phyloP scores from a whole-genome alignment of 768 basidiomycete species.

The Hericium coralloides region DNA sequence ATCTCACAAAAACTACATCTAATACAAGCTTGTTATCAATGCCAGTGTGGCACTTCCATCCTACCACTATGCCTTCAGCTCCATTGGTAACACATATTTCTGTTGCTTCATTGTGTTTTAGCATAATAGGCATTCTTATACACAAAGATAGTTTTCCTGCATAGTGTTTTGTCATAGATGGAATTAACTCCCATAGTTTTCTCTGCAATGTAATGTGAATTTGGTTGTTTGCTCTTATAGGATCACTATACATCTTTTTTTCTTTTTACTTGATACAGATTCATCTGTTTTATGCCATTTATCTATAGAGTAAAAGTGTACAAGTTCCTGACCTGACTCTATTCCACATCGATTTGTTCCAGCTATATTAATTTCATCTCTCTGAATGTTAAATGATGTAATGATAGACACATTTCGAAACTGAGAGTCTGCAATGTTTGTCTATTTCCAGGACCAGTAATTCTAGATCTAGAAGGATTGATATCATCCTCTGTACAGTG shows the following conservation, averaged over 20 bases:
- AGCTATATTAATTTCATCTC: slow-evolving; percentile 27
- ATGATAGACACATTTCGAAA: slow-evolving; percentile 31
- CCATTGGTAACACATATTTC: slow-evolving; percentile 18
- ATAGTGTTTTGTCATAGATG: slow-evolving; percentile 7
- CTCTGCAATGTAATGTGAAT: not conserved
- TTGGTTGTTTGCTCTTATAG: not conserved
- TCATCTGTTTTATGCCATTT: not conserved
- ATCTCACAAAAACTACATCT: slow-evolving; percentile 10
- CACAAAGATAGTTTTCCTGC: slow-evolving; percentile 15
- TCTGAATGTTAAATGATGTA: no score
- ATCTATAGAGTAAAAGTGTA: slow-evolving; percentile 20
- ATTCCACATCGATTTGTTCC: slow-evolving; percentile 24
- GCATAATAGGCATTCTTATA: slow-evolving; percentile 16
- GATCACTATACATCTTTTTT: not conserved
- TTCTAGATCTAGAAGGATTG: slow-evolving; percentile 20
- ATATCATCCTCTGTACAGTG: slow-evolving; percentile 31
- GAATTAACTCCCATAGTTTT: slow-evolving; percentile 17
- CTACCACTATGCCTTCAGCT: slow-evolving; percentile 13
- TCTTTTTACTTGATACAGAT: not conserved
- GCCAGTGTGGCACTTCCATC: slow-evolving; percentile 2
- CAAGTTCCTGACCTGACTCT: slow-evolving; percentile 20
- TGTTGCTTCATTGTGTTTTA: slow-evolving; percentile 16
- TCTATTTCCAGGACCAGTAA: slow-evolving; percentile 11
- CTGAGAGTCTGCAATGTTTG: slow-evolving; percentile 8
- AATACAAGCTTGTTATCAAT: not conserved